Conservation (phyloP, 805 yeast species). For the Yamadazyma tumulicola region DNA sequence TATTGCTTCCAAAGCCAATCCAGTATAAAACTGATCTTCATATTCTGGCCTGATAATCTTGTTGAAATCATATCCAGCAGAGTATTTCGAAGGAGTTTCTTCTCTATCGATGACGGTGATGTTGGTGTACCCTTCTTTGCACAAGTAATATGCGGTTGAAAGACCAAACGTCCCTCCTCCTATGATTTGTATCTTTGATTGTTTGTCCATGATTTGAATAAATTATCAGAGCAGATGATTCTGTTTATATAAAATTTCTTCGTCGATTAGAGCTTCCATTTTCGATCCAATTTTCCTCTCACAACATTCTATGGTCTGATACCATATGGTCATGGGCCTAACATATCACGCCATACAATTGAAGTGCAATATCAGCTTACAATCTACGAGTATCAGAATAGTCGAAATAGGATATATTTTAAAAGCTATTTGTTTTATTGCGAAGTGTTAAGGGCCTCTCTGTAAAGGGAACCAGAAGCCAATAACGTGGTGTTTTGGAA, state of each 20-base stretch:
- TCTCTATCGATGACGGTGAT: constrained; percentile 35
- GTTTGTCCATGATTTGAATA: constrained; percentile 12
- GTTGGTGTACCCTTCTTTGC: constrained; percentile 30
- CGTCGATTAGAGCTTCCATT: constrained; percentile 1
- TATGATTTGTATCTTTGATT: constrained; percentile 34
- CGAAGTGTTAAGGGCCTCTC: constrained; percentile 20
- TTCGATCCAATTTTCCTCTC: no score
- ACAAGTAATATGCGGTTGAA: constrained; percentile 44
- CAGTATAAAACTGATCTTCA: constrained; percentile 38
- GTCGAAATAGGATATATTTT: no score
- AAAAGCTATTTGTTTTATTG: constrained; percentile 11
- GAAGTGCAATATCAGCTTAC: no score
- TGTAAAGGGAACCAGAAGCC: constrained; percentile 20
- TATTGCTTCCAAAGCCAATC: constrained; percentile 44
- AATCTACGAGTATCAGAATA: no score
- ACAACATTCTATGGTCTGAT: no score
- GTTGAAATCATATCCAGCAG: constrained; percentile 49
- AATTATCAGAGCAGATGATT: not conserved
- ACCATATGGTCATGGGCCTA: no score
- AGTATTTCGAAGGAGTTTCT: constrained; percentile 38
- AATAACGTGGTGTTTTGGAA: constrained; percentile 1
- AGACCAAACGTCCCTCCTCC: constrained; percentile 60
- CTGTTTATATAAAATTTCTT: not conserved
- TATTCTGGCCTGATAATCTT: constrained; percentile 50
- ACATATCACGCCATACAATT: no score